Evolutionary conservation across 2,329 filamentous ascomycete species (phyloP).

Genomic region (Coniella lustricola): DNA sequence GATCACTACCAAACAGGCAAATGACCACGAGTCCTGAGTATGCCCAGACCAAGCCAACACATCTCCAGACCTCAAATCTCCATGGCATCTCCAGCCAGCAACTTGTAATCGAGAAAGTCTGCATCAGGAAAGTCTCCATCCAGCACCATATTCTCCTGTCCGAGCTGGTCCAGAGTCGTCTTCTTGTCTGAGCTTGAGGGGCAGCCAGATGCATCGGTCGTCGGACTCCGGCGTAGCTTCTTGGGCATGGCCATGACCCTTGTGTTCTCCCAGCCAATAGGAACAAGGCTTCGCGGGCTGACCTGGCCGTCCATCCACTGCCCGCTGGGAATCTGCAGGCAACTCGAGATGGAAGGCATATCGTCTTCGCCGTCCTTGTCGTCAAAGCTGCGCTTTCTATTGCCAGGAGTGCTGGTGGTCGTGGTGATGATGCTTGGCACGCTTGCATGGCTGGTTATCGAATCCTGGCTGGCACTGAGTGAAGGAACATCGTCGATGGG

Average conservation of each 20-base stretch:
- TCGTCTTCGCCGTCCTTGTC: slow-evolving; percentile 34
- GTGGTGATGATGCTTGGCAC: slow-evolving; percentile 12
- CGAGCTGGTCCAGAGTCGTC: slow-evolving; percentile 20
- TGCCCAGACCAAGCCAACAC: no score
- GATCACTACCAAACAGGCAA: no score
- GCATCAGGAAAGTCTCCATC: slow-evolving; percentile 61
- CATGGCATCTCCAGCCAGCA: slow-evolving; percentile 27
- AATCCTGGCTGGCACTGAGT: slow-evolving; percentile 50
- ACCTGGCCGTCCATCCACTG: slow-evolving; percentile 32
- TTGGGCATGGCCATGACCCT: slow-evolving; percentile 44
- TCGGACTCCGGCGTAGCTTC: slow-evolving; percentile 16
- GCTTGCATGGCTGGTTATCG: slow-evolving; percentile 31
- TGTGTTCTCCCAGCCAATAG: slow-evolving; percentile 30
- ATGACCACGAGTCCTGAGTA: no score
- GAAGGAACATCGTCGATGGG: slow-evolving; percentile 36
- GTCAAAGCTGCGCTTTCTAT: slow-evolving; percentile 39
- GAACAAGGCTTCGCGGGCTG: slow-evolving; percentile 32
- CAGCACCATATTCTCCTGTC: slow-evolving; percentile 41
- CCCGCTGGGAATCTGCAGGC: slow-evolving; percentile 14
- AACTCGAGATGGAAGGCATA: slow-evolving; percentile 11
- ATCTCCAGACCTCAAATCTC: slow-evolving; percentile 30
- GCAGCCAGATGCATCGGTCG: slow-evolving; percentile 9
- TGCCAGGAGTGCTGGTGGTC: slow-evolving; percentile 9
- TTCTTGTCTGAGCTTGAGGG: slow-evolving; percentile 10
- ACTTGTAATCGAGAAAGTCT: slow-evolving; percentile 48